These are phyloP conservation scores for Lactarius quietus DNA, from an alignment of 768 basidiomycete genomes.

Conservation along the genomic window DNA sequence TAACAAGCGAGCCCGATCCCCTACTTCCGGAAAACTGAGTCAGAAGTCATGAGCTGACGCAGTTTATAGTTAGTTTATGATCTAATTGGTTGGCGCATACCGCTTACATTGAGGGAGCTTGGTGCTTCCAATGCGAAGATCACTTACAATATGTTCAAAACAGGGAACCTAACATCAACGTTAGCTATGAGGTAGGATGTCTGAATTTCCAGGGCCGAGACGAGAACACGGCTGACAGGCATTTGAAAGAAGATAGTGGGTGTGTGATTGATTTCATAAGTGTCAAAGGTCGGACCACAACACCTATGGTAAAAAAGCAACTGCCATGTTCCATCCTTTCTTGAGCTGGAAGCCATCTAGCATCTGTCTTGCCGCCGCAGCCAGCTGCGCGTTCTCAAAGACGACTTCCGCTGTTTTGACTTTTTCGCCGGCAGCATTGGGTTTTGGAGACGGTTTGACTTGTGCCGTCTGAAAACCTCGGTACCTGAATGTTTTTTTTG, in stretches of 20 bases:
- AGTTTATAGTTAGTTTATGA: slow-evolving; percentile 14
- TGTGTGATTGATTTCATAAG: slow-evolving; percentile 7
- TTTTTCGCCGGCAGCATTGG: slow-evolving; percentile 58
- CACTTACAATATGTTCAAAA: slow-evolving; percentile 25
- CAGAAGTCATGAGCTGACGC: slow-evolving; percentile 27
- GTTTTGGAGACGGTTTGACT: slow-evolving; percentile 64
- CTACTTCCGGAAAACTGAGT: neutral
- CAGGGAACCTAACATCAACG: slow-evolving; percentile 1
- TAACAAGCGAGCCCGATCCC: neutral
- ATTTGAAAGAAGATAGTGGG: neutral
- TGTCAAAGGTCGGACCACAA: slow-evolving; percentile 12
- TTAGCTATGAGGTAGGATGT: neutral
- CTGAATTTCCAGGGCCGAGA: neutral
- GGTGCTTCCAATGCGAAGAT: slow-evolving; percentile 30
- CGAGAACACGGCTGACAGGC: neutral
- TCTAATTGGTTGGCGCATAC: neutral
- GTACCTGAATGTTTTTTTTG: slow-evolving; percentile 49
- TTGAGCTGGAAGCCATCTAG: slow-evolving; percentile 85
- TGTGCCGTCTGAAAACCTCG: slow-evolving; percentile 74
- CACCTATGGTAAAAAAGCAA: slow-evolving; percentile 54
- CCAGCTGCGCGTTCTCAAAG: slow-evolving; percentile 74
- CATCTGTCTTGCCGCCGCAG: slow-evolving; percentile 73
- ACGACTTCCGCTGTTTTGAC: slow-evolving; percentile 79
- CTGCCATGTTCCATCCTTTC: slow-evolving; percentile 80
- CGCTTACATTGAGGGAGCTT: slow-evolving; percentile 3